Percentiles rank a stretch among this genome's conserved stretches.
These are phyloP conservation scores for Pleurotus citrinopileatus DNA, from an alignment of 768 basidiomycete species.

Conservation along the genomic window DNA sequence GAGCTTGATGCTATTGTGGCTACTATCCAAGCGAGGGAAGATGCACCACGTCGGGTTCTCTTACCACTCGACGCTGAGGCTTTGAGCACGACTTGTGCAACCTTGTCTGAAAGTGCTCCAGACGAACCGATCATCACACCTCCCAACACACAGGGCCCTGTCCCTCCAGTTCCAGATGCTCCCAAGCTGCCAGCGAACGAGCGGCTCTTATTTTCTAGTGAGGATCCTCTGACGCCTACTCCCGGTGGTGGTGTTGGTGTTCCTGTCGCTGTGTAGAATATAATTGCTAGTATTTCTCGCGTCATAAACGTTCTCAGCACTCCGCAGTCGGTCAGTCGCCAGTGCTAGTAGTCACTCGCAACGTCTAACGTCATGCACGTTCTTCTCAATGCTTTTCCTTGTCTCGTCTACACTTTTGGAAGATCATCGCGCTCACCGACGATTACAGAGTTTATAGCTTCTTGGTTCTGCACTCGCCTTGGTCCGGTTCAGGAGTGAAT, in stretches of 20 bases:
- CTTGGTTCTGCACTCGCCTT: too few relatives aligned
- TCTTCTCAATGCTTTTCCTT: too few relatives aligned
- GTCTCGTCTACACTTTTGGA: too few relatives aligned
- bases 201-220: slow-evolving; percentile 32
- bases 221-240: slow-evolving; percentile 45
- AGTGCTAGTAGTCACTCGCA: too few relatives aligned
- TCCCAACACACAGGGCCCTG: slow-evolving; percentile 51
- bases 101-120: slow-evolving; percentile 18
- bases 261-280: background rate
- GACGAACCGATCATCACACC: slow-evolving; percentile 37
- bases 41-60: slow-evolving; percentile 8
- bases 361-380: too few relatives aligned
- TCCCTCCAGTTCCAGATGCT: slow-evolving; percentile 51
- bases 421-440: too few relatives aligned
- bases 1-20: slow-evolving; percentile 56
- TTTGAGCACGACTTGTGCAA: slow-evolving; percentile 9
- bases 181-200: slow-evolving; percentile 44
- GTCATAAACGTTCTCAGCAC: too few relatives aligned
- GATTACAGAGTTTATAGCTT: too few relatives aligned
- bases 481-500: too few relatives aligned
- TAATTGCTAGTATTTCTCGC: too few relatives aligned
- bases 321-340: too few relatives aligned
- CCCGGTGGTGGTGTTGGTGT: slow-evolving; percentile 20
- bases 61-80: background rate
- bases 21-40: slow-evolving; percentile 42